These are phyloP conservation scores for Pichia kudriavzevii DNA, from an alignment of 1,139 yeast genomes.

Conservation along the genomic window DNA sequence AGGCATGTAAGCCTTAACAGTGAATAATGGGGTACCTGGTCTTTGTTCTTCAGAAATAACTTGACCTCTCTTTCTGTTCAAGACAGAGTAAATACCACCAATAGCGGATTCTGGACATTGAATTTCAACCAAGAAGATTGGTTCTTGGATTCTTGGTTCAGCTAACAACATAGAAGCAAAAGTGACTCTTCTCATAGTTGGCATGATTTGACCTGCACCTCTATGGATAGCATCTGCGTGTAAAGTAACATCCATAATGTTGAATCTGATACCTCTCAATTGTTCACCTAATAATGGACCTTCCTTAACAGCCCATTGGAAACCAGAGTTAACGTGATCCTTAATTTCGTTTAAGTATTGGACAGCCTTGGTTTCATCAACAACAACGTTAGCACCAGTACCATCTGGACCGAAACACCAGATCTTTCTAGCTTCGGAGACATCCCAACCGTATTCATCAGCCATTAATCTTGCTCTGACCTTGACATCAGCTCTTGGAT, in stretches of 20 bases:
- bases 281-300: conserved; percentile 98
- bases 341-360: conserved; percentile 98
- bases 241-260: conserved; percentile 98
- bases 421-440: conserved; percentile 99
- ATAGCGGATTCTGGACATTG: conserved; percentile 99
- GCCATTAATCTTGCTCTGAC: conserved; percentile 98
- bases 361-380: conserved; percentile 99
- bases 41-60: conserved; percentile 98
- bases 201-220: conserved; percentile 99
- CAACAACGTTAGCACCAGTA: conserved; percentile 97
- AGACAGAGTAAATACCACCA: conserved; percentile 99
- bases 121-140: conserved; percentile 97
- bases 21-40: conserved; percentile 99
- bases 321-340: conserved; percentile 99
- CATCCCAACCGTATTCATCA: conserved; percentile 99
- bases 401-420: conserved; percentile 99
- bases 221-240: conserved; percentile 99
- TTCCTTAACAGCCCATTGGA: conserved; percentile 99
- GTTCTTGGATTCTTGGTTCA: conserved; percentile 98
- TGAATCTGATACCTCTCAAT: conserved; percentile 92
- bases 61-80: conserved; percentile 99
- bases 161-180: conserved; percentile 98
- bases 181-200: conserved; percentile 99
- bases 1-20: conserved; percentile 99
- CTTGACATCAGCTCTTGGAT: conserved; percentile 98